Base-by-base conservation (phyloP, 495 filamentous ascomycete species). In the Hyphodiscus hymeniophilus region DNA sequence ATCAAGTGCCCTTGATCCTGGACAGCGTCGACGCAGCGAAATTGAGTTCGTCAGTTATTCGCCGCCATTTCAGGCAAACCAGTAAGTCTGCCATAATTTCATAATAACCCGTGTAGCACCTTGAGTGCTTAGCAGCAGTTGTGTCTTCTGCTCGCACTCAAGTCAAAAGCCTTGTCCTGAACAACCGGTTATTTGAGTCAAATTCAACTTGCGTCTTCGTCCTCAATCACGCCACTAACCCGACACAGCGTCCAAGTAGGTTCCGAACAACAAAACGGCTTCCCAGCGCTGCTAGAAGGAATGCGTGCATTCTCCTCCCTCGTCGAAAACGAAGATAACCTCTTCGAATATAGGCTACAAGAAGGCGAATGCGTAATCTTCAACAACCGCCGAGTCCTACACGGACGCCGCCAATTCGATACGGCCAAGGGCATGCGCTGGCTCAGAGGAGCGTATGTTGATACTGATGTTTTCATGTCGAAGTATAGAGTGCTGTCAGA, bases 341-440 rank as follows among this genome's bases (percentile, higher is more conserved):
- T 81, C 33, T 84, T 81, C 57, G 73, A 94, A 67, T 65, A 84
- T 35, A 84, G 80, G 60, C 61, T 97, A 51, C 61, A 81, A 34
- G 80, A 82, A 7, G 90, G 91, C 7, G 79, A 91, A 48, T 91
- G 85, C 54, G 87, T 85, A 22, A 75, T 97, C 13, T 95, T 97
- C 62, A 79, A 89, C 55, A 97, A 97, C 59, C 64, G 78, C 18
- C 72, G 88, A 7, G 67, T 91, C 3, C 59, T 90, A 30, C 91
- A 97, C 67, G 90, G 85, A 0, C 70, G 91, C 20, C 69, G 67
- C 7, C 70, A 77, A 32, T 97, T 95, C 65, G 73, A 84, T 52
- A 66, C 75, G 7, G 33, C 46, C 0, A 80, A 80, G 4, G 73
- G 78, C 41, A 67, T 89, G 39, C n/a, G n/a, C n/a, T 94, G 87